A percentile compares a stretch with the other conserved stretches of the same genome.
These are phyloP conservation scores for Durusdinium trenchii DNA, from an alignment of 73 alveolate species.

Conservation along the genomic window DNA sequence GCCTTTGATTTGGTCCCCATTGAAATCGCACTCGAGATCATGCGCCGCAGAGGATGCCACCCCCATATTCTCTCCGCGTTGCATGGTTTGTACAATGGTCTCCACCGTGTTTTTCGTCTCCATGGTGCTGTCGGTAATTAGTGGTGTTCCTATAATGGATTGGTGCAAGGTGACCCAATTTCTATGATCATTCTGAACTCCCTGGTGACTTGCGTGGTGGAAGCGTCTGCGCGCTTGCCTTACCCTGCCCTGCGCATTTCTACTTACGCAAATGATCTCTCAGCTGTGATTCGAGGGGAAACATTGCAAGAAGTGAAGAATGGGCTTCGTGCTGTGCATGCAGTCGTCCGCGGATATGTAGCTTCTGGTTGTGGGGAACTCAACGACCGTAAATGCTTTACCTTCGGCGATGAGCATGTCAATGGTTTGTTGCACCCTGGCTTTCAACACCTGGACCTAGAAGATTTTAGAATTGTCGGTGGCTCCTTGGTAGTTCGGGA, in stretches of 20 bases:
- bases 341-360: background rate
- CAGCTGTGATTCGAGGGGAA: background rate
- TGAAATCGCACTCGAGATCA: background rate
- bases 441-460: background rate
- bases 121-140: background rate
- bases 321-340: background rate
- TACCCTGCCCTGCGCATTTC: background rate
- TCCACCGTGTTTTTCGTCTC: background rate
- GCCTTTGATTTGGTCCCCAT: constrained; percentile 12
- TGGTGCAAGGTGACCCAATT: background rate
- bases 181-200: background rate
- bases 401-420: background rate
- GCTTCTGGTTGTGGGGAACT: background rate
- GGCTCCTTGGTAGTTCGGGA: background rate
- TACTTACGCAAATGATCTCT: constrained; percentile 10
- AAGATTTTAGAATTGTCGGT: background rate
- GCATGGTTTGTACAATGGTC: background rate
- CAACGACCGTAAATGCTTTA: background rate
- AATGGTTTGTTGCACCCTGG: background rate
- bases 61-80: background rate
- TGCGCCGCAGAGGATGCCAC: background rate
- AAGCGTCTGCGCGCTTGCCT: too few relatives aligned
- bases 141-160: constrained; percentile 18
- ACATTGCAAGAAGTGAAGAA: background rate
- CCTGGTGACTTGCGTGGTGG: background rate